Percentiles rank a stretch among this genome's conserved stretches.
phyloP scores from a whole-genome alignment of 441 rosid genomes.

The Populus trichocarpa region DNA sequence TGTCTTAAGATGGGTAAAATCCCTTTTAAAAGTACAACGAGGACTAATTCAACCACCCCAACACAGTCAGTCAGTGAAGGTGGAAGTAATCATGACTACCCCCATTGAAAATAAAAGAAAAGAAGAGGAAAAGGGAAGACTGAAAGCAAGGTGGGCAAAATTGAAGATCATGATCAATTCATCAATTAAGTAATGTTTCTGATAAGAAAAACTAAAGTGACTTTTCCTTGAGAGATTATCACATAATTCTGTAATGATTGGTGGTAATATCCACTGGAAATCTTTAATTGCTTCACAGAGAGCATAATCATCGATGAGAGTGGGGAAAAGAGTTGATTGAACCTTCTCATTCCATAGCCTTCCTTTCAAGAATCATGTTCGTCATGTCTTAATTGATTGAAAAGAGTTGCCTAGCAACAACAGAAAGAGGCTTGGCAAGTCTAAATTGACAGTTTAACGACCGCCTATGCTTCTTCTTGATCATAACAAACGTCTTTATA shows the following conservation, averaged over 20 bases:
- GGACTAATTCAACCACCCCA: conserved; percentile 16
- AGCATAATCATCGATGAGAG: neutral
- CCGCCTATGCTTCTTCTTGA: neutral
- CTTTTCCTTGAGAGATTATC: conserved; percentile 15
- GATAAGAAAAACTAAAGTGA: conserved; percentile 3
- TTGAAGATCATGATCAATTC: neutral
- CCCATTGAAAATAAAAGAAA: neutral
- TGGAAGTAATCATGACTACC: conserved; percentile 32
- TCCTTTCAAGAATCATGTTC: neutral
- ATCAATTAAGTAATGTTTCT: conserved; percentile 1
- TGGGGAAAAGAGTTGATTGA: conserved; percentile 14
- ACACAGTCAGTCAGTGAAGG: conserved; percentile 16
- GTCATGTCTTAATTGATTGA: conserved; percentile 17
- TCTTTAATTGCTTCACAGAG: neutral
- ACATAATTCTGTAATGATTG: conserved; percentile 35
- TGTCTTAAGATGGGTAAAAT: conserved; percentile 2
- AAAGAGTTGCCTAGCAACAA: neutral
- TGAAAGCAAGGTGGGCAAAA: neutral
- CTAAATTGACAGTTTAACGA: conserved; percentile 8
- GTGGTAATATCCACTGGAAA: conserved; percentile 22
- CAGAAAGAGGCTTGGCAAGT: neutral
- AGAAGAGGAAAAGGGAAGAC: neutral
- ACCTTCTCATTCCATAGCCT: neutral
- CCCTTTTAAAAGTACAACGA: neutral
- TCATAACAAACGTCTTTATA: neutral